Evolutionary conservation across 305 asterid genomes (phyloP), one percentile per base, ranked within the genome.

Genomic region (Fraxinus greggii): DNA sequence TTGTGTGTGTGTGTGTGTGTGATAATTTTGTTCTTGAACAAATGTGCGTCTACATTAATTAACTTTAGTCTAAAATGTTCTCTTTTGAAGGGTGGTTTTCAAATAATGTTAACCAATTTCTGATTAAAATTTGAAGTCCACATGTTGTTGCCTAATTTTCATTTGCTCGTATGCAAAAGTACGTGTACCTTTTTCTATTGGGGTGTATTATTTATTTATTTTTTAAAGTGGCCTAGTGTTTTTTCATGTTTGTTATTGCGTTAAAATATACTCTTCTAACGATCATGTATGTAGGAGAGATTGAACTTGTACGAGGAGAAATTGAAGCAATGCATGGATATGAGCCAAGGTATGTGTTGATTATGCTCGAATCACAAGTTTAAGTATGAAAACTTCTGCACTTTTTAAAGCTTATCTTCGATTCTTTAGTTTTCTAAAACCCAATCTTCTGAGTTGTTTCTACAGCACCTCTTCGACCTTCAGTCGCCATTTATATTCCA

Each of bases 391-490:
- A 8, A 75, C 48, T 54, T 28, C 10, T 45, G 12, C 32, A 63
- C n/a, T 72, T 28, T 3, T 48, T 28, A 42, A 12, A 42, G n/a
- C 40, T 38, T 59, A 3, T 29, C 32, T 31, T 51, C 0, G 28
- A 17, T 54, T 17, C 54, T 63, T 29, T 29, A 82, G 79, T 86
- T 56, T 81, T 17, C 72, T 33, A 24, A 86, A 63, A 15, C 79
- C 29, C 21, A 80, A 21, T 38, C 17, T 42, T 42, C 5, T 3
- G 54, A 82, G 63, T 81, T 87, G 23, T 13, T 51, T 73, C 83
- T 84, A 86, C 88, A 95, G 98, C 98, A 1, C 98, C 98, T 1
- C 80, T 90, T 83, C 90, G 94, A 23, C 98, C 98, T 77, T 92
- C 98, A 79, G 87, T 90, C 63, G 88, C 91, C 87, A 76, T 96